Base-by-base conservation (phyloP, 306 rosid genomes). In the Comarum palustre region DNA sequence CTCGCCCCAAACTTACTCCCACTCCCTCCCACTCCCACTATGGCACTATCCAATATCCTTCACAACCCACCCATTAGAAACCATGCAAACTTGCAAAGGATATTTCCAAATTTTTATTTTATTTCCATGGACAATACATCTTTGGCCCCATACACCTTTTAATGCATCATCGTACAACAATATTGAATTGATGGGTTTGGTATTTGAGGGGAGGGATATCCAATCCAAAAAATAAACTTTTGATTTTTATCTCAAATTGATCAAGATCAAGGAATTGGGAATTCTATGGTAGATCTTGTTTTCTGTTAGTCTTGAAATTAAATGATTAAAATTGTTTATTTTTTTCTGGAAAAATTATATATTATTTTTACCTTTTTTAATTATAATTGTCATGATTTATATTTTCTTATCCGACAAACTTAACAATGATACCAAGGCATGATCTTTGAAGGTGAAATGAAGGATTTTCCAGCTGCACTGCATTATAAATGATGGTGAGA, bases 1-100 rank as follows among this genome's bases (percentile, higher is more conserved):
- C 64, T 82, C 77, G 72, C 73, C 73, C 68, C 86, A 38, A 46
- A 74, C 78, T 78, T 4, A 57, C 42, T 77, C 76, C 85, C 78
- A 74, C 79, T 78, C 84, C 86, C 79, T 78, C 84, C 86, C 87
- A 74, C 81, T 80, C 82, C 86, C 88, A 81, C 84, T 54, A 22
- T 8, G 82, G 84, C 86, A 75, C 79, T 78, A 59, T 50, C 71
- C 72, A 78, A 73, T 77, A 68, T 39, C 36, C 45, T 41, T 55
- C 62, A 54, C 75, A 72, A 54, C 46, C 80, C 50, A 42, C 72
- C 11, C 42, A 39, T 39, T 70, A 41, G 78, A 43, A 46, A 59
- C 65, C 52, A 66, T 73, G 45, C 45, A 73, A 68, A 58, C 52
- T 60, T 73, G 45, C 54, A 73, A 68, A 52, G 66, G 70, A 81